Percentiles rank a stretch among this genome's conserved stretches.
phyloP scores from a whole-genome alignment of 2,329 filamentous ascomycete species.

The Cladosporium halotolerans region DNA sequence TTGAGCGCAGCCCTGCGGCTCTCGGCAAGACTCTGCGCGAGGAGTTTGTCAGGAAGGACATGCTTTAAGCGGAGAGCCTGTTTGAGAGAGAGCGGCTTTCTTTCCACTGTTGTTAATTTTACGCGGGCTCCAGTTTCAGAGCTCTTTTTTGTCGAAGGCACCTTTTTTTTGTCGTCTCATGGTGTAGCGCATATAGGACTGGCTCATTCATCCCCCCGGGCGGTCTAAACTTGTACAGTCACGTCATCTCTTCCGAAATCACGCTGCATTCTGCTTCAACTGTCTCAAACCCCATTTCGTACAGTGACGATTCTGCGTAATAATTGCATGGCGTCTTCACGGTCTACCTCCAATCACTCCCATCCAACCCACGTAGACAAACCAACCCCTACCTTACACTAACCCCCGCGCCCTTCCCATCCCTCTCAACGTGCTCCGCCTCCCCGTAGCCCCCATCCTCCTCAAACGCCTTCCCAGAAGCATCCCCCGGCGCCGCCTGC shows the following conservation, averaged over 20 bases:
- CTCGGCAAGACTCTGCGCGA: slow-evolving; percentile 91
- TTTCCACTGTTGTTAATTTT: slow-evolving; percentile 6
- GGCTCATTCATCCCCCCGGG: slow-evolving; percentile 7
- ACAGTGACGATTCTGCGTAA: no score
- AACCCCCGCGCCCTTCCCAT: neutral
- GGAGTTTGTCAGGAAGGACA: slow-evolving; percentile 92
- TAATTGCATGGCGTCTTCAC: no score
- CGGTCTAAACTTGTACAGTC: slow-evolving; percentile 11
- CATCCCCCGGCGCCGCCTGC: neutral
- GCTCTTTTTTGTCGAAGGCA: neutral
- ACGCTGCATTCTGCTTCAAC: neutral
- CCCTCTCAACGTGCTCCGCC: neutral
- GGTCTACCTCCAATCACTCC: no score
- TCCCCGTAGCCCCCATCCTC: neutral
- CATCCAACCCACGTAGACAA: neutral
- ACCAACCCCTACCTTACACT: neutral
- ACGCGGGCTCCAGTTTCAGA: slow-evolving; percentile 6
- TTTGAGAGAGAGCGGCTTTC: neutral
- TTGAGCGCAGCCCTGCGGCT: slow-evolving; percentile 87
- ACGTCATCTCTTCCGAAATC: slow-evolving; percentile 5
- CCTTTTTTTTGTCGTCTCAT: neutral
- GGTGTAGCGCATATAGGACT: slow-evolving; percentile 12
- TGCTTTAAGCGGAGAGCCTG: slow-evolving; percentile 57
- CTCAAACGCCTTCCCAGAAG: neutral
- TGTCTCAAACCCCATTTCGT: no score